Evolutionary conservation across 169 alveolate genomes (phyloP).

Genomic region (Plasmodium vivax): DNA sequence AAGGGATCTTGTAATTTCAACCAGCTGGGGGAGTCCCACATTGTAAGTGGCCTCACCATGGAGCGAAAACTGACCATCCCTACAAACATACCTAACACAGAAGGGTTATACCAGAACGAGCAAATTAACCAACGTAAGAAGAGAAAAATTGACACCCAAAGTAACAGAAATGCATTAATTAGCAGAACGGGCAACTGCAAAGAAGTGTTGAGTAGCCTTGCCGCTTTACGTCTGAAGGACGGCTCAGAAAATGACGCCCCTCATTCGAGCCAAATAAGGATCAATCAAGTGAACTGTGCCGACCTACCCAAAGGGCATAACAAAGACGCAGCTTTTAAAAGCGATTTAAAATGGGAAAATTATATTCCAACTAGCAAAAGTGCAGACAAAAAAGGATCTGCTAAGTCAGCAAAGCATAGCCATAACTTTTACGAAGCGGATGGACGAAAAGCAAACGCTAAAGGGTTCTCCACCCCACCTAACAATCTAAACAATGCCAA

Average conservation of each 20-base stretch:
- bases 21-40: background rate
- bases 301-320: background rate
- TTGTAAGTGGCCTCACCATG: background rate
- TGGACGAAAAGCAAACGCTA: background rate
- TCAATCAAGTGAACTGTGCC: background rate
- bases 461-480: background rate
- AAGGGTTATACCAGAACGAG: background rate
- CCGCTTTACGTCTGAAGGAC: background rate
- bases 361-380: background rate
- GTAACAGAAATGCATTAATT: background rate
- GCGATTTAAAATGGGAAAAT: background rate
- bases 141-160: background rate
- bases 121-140: background rate
- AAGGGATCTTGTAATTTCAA: background rate
- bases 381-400: background rate
- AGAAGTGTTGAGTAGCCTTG: background rate
- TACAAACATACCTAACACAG: background rate
- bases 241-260: background rate
- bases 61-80: background rate
- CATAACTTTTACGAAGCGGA: background rate
- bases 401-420: background rate
- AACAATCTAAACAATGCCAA: background rate
- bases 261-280: background rate
- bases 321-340: background rate
- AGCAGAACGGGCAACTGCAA: background rate